These are phyloP conservation scores for Cyberlindnera sargentensis DNA, from an alignment of 805 yeast species.

Conservation along the genomic window DNA sequence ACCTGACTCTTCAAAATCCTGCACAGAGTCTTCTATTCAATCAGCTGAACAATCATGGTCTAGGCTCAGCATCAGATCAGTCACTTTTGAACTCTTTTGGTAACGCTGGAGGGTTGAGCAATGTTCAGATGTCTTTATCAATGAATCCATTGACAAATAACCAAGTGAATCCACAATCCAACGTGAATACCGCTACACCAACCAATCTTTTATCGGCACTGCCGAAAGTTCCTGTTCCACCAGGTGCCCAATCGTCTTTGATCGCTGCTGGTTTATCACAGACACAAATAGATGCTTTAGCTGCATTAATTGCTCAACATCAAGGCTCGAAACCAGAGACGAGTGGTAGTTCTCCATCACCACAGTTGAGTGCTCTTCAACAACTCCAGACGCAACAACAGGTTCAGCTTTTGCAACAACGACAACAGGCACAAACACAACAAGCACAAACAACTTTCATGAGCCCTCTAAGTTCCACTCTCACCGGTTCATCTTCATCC, in stretches of 20 bases:
- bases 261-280: conserved; percentile 59
- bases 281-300: conserved; percentile 66
- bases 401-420: no score
- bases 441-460: neutral
- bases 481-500: neutral
- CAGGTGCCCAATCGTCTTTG: conserved; percentile 60
- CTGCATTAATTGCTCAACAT: conserved; percentile 69
- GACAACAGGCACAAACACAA: no score
- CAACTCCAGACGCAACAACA: neutral
- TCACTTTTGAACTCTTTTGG: neutral
- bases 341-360: neutral
- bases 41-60: neutral
- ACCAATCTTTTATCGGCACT: conserved; percentile 32
- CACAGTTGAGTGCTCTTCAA: neutral
- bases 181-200: conserved; percentile 21
- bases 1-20: neutral
- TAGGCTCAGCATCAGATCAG: neutral
- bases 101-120: neutral
- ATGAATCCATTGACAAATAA: neutral
- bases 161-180: conserved; percentile 8
- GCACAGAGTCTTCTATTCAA: neutral
- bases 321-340: conserved; percentile 25
- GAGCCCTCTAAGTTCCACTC: neutral
- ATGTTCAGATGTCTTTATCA: neutral
- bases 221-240: conserved; percentile 65